These are phyloP conservation scores for Trypanosoma cruzi DNA, from an alignment of 208 protist genomes.

Conservation along the genomic window DNA sequence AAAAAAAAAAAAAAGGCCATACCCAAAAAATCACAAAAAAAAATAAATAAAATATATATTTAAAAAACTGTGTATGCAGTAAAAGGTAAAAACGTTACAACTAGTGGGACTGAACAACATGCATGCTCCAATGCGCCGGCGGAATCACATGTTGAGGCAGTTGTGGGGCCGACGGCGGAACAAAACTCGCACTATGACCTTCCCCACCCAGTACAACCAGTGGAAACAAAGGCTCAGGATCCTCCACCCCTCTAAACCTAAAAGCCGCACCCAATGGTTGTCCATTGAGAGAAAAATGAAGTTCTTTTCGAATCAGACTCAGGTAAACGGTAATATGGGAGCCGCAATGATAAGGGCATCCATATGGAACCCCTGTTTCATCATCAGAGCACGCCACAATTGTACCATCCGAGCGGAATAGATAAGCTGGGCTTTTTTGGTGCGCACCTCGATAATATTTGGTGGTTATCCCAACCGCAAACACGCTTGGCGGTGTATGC, in stretches of 20 bases:
- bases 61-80: neutral
- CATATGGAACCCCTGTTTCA: constrained; percentile 46
- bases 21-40: too few relatives aligned
- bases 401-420: constrained; percentile 57
- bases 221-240: constrained; percentile 60
- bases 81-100: neutral
- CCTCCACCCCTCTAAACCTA: constrained; percentile 36
- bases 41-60: too few relatives aligned
- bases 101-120: neutral
- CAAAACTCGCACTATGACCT: constrained; percentile 46
- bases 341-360: constrained; percentile 36
- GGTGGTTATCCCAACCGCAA: constrained; percentile 43
- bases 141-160: constrained; percentile 2
- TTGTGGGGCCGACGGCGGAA: constrained; percentile 30
- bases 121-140: neutral
- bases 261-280: constrained; percentile 55
- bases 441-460: constrained; percentile 34
- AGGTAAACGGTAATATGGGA: constrained; percentile 54
- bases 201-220: constrained; percentile 52
- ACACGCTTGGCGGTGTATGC: constrained; percentile 15
- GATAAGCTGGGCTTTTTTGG: constrained; percentile 28
- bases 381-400: constrained; percentile 32
- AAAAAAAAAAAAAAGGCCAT: too few relatives aligned
- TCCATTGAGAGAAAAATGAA: constrained; percentile 64
- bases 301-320: constrained; percentile 34